Percentiles rank a stretch among this genome's conserved stretches.
Evolutionary conservation across 352 stramenopile species (phyloP).

Genomic region (Plasmopara halstedii): DNA sequence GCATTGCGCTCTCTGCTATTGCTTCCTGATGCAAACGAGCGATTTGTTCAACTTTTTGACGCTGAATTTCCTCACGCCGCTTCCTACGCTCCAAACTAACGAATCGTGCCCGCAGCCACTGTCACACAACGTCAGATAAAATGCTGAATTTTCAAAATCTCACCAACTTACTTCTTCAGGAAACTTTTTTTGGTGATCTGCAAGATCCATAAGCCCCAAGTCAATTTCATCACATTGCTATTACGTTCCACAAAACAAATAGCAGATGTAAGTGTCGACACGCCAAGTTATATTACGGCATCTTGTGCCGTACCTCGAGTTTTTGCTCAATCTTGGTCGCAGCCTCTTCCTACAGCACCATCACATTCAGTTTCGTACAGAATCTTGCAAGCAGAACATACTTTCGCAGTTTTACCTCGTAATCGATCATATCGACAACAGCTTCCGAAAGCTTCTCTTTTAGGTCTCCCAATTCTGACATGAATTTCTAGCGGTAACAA

Average conservation of each 20-base stretch:
- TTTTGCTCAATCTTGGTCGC: conserved; percentile 62
- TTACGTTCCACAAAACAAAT: neutral
- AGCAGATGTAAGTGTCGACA: neutral
- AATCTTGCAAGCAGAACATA: neutral
- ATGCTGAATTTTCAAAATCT: neutral
- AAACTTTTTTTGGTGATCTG: conserved; percentile 59
- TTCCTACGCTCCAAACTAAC: conserved; percentile 44
- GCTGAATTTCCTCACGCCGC: conserved; percentile 55
- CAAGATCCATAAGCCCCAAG: conserved; percentile 62
- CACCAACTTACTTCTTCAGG: conserved; percentile 46
- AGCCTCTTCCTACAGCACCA: conserved; percentile 34
- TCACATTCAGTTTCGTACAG: neutral
- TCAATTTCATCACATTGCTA: conserved; percentile 82
- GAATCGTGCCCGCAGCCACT: conserved; percentile 58
- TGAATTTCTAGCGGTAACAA: conserved; percentile 43
- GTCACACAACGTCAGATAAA: neutral
- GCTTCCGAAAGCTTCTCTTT: conserved; percentile 42
- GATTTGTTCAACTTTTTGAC: conserved; percentile 60
- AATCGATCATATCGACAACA: conserved; percentile 49
- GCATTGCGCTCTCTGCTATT: conserved; percentile 60
- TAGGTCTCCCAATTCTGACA: conserved; percentile 41
- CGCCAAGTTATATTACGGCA: neutral
- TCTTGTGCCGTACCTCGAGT: conserved; percentile 39
- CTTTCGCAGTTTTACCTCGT: conserved; percentile 34
- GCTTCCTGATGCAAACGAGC: conserved; percentile 58